Conservation (phyloP, 139 green algal species). For the Gonium pectorale region DNA sequence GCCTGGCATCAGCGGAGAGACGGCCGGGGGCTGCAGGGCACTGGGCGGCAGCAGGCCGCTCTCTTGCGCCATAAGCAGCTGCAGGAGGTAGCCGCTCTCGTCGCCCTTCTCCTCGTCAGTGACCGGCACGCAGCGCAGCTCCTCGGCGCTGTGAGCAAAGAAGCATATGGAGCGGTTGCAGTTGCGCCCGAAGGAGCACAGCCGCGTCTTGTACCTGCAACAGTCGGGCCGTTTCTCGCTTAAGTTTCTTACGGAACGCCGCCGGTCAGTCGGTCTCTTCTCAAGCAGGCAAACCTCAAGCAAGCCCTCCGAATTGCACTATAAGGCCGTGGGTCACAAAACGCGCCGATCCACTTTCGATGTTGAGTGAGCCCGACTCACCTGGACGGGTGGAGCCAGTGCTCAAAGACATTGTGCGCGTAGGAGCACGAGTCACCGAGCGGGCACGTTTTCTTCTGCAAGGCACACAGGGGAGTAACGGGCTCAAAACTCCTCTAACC, state of each 20-base stretch:
- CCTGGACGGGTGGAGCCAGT: slow-evolving; percentile 90
- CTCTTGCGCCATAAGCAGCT: slow-evolving; percentile 57
- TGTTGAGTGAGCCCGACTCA: no score
- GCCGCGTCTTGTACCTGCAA: slow-evolving; percentile 66
- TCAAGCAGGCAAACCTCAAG: no score
- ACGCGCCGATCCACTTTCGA: no score
- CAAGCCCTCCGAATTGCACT: no score
- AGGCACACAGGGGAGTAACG: not conserved
- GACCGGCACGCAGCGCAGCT: slow-evolving; percentile 59
- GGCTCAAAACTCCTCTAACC: no score
- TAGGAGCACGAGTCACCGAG: slow-evolving; percentile 83
- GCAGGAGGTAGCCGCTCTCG: slow-evolving; percentile 58
- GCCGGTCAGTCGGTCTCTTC: no score
- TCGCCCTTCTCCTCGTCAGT: slow-evolving; percentile 44
- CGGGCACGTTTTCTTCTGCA: slow-evolving; percentile 77
- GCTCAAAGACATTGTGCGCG: slow-evolving; percentile 92
- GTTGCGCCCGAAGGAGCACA: slow-evolving; percentile 66
- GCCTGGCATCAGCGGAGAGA: not conserved
- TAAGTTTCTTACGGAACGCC: no score
- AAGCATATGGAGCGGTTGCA: slow-evolving; percentile 75
- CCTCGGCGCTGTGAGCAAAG: slow-evolving; percentile 64
- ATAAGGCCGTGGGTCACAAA: no score
- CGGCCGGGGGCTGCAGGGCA: not conserved
- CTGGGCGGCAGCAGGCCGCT: slow-evolving; percentile 34
- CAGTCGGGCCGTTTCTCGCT: no score